phyloP scores from a whole-genome alignment of 192 early-diverging fungal species.

The Backusella australiensis region DNA sequence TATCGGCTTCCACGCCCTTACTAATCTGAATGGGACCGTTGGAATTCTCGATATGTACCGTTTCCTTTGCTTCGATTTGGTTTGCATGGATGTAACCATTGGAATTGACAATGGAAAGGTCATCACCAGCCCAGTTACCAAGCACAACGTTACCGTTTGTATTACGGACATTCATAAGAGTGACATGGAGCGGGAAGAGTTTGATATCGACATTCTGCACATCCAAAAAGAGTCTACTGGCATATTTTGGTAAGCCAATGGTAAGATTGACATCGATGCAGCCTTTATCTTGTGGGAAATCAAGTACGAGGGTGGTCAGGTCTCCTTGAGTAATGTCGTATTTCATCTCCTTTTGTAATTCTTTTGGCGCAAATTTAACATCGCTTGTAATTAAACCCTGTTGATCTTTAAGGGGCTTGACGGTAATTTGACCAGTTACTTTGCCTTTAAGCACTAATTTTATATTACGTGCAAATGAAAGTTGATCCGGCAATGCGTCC shows the following conservation, averaged over 20 bases:
- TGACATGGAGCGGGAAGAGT: background rate
- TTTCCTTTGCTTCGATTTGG: background rate
- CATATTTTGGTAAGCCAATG: background rate
- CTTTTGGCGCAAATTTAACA: background rate
- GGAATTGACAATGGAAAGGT: background rate
- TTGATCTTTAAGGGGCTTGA: background rate
- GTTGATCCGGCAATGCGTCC: background rate
- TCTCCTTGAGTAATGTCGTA: background rate
- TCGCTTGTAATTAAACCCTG: conserved; percentile 5
- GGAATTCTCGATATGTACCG: background rate
- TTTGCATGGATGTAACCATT: background rate
- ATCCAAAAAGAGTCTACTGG: background rate
- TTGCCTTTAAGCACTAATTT: background rate
- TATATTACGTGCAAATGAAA: background rate
- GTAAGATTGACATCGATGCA: background rate
- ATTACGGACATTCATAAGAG: background rate
- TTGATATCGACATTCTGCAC: background rate
- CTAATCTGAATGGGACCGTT: background rate
- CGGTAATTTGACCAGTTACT: background rate
- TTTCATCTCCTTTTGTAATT: conserved; percentile 3
- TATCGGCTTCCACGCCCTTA: background rate
- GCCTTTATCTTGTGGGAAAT: background rate
- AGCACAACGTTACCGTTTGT: background rate
- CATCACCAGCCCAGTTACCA: conserved; percentile 2
- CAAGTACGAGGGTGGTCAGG: background rate